Percentiles rank a stretch among this genome's conserved stretches.
These are phyloP conservation scores for Hirschioporus abietinus DNA, from an alignment of 768 basidiomycete genomes.

Conservation along the genomic window DNA sequence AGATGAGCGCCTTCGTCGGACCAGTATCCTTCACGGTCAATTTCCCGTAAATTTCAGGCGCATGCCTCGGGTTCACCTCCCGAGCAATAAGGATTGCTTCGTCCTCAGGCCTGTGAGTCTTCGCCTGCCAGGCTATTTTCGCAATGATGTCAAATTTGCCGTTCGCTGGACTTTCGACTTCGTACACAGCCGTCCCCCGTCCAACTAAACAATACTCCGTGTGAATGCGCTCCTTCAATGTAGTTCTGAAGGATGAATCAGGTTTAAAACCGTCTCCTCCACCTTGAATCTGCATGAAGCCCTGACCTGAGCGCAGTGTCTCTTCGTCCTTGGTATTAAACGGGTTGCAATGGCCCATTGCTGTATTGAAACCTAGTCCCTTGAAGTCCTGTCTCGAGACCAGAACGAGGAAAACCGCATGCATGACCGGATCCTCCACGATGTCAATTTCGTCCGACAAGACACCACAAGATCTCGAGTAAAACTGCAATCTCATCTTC, in stretches of 20 bases:
- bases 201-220: neutral
- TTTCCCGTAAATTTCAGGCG: neutral
- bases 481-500: neutral
- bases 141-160: neutral
- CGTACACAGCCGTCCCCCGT: neutral
- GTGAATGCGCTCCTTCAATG: neutral
- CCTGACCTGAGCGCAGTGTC: neutral
- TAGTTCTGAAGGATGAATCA: neutral
- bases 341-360: neutral
- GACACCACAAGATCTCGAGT: neutral
- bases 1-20: neutral
- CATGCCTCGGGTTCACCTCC: neutral
- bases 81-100: neutral
- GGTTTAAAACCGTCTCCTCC: neutral
- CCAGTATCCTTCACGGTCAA: neutral
- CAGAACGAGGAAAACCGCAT: neutral
- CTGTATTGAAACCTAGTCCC: neutral
- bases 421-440: neutral
- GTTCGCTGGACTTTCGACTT: neutral
- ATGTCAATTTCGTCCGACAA: neutral
- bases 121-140: neutral
- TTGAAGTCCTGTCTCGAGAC: neutral
- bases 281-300: neutral
- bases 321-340: neutral
- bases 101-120: neutral